phyloP scores from a whole-genome alignment of 2,329 filamentous ascomycete species.

The Aspergillus hortae region DNA sequence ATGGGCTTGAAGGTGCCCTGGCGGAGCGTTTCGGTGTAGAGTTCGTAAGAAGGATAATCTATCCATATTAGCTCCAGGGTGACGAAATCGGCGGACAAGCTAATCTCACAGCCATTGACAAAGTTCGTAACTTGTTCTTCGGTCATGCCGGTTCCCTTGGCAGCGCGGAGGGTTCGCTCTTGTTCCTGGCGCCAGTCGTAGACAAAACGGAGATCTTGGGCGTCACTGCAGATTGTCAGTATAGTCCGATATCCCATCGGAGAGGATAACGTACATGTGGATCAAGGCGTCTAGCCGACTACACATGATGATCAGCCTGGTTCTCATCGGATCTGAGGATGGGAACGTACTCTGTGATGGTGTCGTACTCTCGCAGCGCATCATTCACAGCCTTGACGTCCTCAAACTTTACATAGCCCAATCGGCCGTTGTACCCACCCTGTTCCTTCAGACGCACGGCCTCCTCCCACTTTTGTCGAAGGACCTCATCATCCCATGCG shows the following conservation, averaged over 20 bases:
- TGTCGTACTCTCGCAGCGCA: conserved; percentile 56
- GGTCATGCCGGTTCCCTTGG: conserved; percentile 74
- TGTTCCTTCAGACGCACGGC: conserved; percentile 47
- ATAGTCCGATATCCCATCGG: not conserved
- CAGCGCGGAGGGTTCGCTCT: conserved; percentile 65
- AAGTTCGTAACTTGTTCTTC: conserved; percentile 75
- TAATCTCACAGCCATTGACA: conserved; percentile 57
- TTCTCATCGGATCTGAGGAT: not conserved
- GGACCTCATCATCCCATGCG: conserved; percentile 53
- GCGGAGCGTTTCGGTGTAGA: conserved; percentile 60
- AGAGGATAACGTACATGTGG: conserved; percentile 50
- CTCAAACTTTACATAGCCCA: conserved; percentile 54
- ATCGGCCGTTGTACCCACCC: conserved; percentile 47
- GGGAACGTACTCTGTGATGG: conserved; percentile 48
- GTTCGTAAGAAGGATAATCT: conserved; percentile 69
- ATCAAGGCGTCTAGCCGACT: conserved; percentile 60
- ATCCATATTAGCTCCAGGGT: conserved; percentile 1
- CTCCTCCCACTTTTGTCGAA: conserved; percentile 53
- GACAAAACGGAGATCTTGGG: conserved; percentile 69
- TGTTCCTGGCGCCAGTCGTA: conserved; percentile 83
- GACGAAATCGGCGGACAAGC: too few species aligned
- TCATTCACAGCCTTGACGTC: conserved; percentile 59
- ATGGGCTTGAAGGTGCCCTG: conserved; percentile 52
- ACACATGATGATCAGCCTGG: conserved; percentile 12
- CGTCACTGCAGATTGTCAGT: conserved; percentile 49